Evolutionary conservation across 257 asterid species (phyloP).

Genomic region (Thymus quinquecostatus): DNA sequence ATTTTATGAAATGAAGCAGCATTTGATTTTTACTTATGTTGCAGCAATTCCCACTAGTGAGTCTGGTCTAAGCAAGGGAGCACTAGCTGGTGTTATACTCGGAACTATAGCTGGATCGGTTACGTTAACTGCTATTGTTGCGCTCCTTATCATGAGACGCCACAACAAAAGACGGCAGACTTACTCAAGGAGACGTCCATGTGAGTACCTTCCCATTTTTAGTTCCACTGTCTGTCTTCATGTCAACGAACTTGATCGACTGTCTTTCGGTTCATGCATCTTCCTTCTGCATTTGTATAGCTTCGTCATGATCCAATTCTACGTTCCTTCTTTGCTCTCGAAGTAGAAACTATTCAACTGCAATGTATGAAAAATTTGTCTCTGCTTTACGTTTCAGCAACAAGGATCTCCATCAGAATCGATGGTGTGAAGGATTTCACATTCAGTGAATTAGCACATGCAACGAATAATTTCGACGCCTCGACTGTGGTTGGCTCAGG

Average conservation of each 20-base stretch:
- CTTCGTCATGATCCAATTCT: neutral
- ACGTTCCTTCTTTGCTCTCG: neutral
- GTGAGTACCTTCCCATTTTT: conserved; percentile 54
- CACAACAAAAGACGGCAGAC: conserved; percentile 44
- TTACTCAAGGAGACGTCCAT: conserved; percentile 59
- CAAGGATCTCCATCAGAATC: conserved; percentile 70
- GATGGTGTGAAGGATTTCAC: conserved; percentile 86
- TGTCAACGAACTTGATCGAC: neutral
- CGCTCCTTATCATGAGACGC: conserved; percentile 62
- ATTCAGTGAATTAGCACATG: conserved; percentile 64
- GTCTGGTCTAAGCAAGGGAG: conserved; percentile 80
- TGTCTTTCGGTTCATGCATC: neutral
- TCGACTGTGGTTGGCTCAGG: conserved; percentile 83
- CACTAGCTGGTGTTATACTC: conserved; percentile 72
- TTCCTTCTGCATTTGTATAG: neutral
- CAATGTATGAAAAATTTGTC: conserved; percentile 20
- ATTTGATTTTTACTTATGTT: conserved; percentile 32
- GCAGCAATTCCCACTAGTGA: conserved; percentile 49
- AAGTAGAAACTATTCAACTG: conserved; percentile 2
- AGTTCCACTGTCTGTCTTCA: neutral
- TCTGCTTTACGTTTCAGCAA: conserved; percentile 55
- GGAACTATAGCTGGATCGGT: conserved; percentile 84
- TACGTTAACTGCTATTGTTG: conserved; percentile 61
- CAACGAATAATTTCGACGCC: conserved; percentile 63
- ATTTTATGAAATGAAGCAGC: conserved; percentile 4